Evolutionary conservation across 176 grass and related monocot genomes (phyloP).

Genomic region (Rhynchospora tenuis): DNA sequence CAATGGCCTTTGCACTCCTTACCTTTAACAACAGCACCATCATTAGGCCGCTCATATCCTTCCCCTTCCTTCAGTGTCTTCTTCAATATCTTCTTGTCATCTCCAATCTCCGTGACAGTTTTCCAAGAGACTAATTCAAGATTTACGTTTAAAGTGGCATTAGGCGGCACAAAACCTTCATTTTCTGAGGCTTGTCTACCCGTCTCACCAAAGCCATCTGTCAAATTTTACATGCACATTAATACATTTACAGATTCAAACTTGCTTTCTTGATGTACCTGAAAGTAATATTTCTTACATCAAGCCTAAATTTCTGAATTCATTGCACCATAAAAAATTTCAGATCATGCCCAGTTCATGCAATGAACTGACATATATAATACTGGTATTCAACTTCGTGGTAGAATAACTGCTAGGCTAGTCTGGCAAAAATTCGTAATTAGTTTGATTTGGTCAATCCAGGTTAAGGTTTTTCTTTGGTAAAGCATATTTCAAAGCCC

Average conservation of each 20-base stretch:
- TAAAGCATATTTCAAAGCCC: neutral
- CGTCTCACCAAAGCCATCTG: constrained; percentile 71
- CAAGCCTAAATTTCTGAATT: neutral
- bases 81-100: constrained; percentile 66
- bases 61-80: constrained; percentile 68
- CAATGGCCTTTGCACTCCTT: neutral
- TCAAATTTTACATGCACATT: neutral
- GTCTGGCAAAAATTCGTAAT: neutral
- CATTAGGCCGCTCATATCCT: constrained; percentile 64
- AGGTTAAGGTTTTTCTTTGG: neutral
- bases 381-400: neutral
- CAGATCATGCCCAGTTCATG: neutral
- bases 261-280: neutral
- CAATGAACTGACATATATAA: neutral
- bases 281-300: neutral
- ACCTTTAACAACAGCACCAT: constrained; percentile 59
- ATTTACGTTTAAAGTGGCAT: constrained; percentile 47
- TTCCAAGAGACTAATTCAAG: constrained; percentile 78
- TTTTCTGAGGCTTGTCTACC: constrained; percentile 33
- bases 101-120: constrained; percentile 58
- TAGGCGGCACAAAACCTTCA: constrained; percentile 46
- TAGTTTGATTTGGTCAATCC: neutral
- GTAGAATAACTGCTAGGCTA: neutral
- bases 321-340: neutral
- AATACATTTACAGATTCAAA: neutral